A percentile compares a stretch with the other conserved stretches of the same genome.
phyloP scores from a whole-genome alignment of 768 basidiomycete species.

The Tulasnella sp. region DNA sequence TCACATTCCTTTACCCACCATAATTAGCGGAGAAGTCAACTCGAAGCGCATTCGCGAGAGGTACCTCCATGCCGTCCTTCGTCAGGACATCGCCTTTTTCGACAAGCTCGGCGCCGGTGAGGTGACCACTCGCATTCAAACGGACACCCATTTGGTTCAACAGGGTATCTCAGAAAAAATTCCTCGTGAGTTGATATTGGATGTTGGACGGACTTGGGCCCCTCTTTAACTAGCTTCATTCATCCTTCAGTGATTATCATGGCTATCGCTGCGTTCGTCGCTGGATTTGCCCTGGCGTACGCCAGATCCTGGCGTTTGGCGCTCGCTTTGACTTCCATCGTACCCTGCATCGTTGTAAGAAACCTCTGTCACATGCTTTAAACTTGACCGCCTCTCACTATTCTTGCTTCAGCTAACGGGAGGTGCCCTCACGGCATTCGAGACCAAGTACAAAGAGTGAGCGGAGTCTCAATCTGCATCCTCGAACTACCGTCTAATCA shows the following conservation, averaged over 20 bases:
- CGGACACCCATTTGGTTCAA: constrained; percentile 80
- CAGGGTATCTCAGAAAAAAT: constrained; percentile 91
- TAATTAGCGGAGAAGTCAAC: constrained; percentile 28
- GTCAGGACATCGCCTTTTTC: constrained; percentile 83
- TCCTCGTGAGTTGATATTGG: constrained; percentile 32
- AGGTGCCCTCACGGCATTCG: constrained; percentile 53
- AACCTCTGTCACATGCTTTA: background rate
- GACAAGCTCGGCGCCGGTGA: constrained; percentile 89
- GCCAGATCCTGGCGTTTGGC: constrained; percentile 68
- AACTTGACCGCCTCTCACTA: background rate
- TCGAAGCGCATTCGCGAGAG: constrained; percentile 27
- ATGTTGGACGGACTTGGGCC: background rate
- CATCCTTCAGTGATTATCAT: constrained; percentile 34
- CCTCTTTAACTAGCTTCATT: background rate
- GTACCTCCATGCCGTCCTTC: constrained; percentile 28
- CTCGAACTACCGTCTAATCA: background rate
- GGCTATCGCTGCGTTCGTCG: constrained; percentile 58
- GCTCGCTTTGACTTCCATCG: constrained; percentile 65
- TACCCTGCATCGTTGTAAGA: constrained; percentile 58
- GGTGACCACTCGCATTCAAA: constrained; percentile 88
- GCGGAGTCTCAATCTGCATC: constrained; percentile 23
- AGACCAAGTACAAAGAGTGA: constrained; percentile 54
- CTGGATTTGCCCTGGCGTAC: constrained; percentile 57
- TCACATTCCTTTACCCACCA: no score
- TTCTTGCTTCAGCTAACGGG: constrained; percentile 38